These are phyloP conservation scores for Penstemon eatonii DNA, from an alignment of 257 asterid species.

Conservation along the genomic window DNA sequence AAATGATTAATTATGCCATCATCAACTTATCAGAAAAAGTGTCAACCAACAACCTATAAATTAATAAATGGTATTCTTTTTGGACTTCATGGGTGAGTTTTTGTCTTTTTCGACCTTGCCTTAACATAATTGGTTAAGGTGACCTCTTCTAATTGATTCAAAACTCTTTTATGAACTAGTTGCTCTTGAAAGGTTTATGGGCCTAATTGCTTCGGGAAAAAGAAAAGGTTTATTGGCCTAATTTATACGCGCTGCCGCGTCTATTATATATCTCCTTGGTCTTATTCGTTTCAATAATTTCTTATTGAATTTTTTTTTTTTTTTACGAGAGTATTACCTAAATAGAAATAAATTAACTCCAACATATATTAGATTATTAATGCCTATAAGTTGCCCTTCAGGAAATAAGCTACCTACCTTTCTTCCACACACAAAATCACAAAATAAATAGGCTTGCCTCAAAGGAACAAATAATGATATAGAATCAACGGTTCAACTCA, in stretches of 20 bases:
- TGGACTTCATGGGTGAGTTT: neutral
- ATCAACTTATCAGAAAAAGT: slow-evolving; percentile 3
- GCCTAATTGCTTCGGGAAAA: neutral
- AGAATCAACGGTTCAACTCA: too few relatives aligned
- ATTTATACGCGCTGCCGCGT: neutral
- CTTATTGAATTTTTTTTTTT: too few relatives aligned
- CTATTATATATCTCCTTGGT: too few relatives aligned
- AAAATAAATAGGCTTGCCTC: too few relatives aligned
- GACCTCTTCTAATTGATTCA: neutral
- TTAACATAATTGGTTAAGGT: slow-evolving; percentile 14
- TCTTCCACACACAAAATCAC: too few relatives aligned
- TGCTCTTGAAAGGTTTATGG: neutral
- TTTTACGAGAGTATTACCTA: too few relatives aligned
- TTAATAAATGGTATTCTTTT: neutral
- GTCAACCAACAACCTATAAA: slow-evolving; percentile 3
- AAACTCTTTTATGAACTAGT: slow-evolving; percentile 8
- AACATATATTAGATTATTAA: too few relatives aligned
- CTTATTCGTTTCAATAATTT: too few relatives aligned
- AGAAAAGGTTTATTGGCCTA: neutral
- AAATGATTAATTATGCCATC: neutral
- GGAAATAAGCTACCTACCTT: too few relatives aligned
- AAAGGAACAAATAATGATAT: too few relatives aligned
- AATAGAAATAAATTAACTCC: too few relatives aligned
- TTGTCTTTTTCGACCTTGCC: slow-evolving; percentile 3
- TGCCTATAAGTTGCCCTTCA: too few relatives aligned